Conservation (phyloP, 1,284 basidiomycete genomes). For the Psilocybe mexicana region DNA sequence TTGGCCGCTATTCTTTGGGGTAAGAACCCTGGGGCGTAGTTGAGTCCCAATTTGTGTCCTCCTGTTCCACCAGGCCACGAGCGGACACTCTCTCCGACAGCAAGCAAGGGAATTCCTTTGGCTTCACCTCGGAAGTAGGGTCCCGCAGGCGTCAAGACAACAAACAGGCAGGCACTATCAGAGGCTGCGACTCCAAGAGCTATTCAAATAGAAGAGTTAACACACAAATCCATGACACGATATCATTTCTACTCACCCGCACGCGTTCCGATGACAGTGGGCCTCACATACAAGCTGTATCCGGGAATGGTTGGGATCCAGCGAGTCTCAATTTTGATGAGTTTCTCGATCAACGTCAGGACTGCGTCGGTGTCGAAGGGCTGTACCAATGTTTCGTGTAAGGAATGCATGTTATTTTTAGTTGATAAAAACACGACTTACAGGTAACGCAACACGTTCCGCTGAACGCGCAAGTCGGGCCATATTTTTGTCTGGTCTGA, state of each 20-base stretch:
- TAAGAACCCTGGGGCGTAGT: conserved; percentile 71
- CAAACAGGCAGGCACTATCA: conserved; percentile 70
- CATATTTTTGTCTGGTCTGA: conserved; percentile 85
- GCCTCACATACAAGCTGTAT: conserved; percentile 79
- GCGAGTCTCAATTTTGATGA: conserved; percentile 66
- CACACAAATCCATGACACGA: neutral
- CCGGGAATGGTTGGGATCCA: conserved; percentile 76
- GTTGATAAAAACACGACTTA: conserved; percentile 16
- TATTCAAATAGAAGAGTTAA: conserved; percentile 18
- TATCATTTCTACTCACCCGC: conserved; percentile 39
- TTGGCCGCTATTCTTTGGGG: conserved; percentile 63
- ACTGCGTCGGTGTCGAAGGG: conserved; percentile 65
- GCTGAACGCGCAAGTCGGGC: conserved; percentile 64
- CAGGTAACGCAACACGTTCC: conserved; percentile 67
- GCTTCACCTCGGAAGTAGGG: conserved; percentile 71
- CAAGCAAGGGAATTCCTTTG: conserved; percentile 67
- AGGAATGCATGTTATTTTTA: neutral
- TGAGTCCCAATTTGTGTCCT: conserved; percentile 63
- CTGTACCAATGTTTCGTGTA: conserved; percentile 32
- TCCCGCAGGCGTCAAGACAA: conserved; percentile 66
- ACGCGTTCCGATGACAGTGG: conserved; percentile 84
- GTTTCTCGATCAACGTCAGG: conserved; percentile 66
- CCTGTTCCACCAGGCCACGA: conserved; percentile 85
- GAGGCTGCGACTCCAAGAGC: conserved; percentile 71
- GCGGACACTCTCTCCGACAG: conserved; percentile 67